Evolutionary conservation across 208 protist genomes (phyloP), one percentile per base, ranked within the genome.

Genomic region (Trypanosoma brucei): DNA sequence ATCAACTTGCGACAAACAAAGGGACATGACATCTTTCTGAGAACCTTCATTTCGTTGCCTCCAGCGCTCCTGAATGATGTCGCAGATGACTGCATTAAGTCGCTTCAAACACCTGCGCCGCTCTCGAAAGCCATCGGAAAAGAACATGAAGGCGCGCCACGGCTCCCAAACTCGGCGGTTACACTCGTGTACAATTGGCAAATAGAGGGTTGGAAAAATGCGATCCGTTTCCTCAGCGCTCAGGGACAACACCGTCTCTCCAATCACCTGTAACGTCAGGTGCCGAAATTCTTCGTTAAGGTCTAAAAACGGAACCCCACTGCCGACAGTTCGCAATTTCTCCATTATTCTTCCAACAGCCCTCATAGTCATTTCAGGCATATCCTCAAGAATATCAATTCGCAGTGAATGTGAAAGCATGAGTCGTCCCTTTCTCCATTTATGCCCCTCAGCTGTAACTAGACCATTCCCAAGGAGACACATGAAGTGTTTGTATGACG

Each of bases 151-250:
- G n/a, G 75, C 70, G 11, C 90, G 83, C 87, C 90, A 96, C 45
- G 90, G 90, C 11, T 82, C 85, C 90, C 90, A 96, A 5, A 93
- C 85, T 22, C 81, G 84, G 60, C 70, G 74, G 69, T 96, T 96
- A 74, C 86, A 93, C 76, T 96, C 91, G 53, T 92, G 81, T 62
- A 96, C 84, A 70, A 96, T 94, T 48, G 91, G 91, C 39, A 96
- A 72, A 63, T 94, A 96, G 13, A 96, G 80, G 0, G 88, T 64
- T 0, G 91, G 86, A 65, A 96, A 96, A 63, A 96, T 93, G 50
- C 76, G 69, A 55, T 96, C 88, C 9, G 79, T 86, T 73, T 94
- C 86, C 57, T 94, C 86, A 1, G 83, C 73, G 8, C 77, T 85
- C 48, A 94, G 70, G 38, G 84, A 93, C 35, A 96, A 78, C 0